A percentile compares a stretch with the other conserved stretches of the same genome.
Conservation (phyloP, 164 flowering plant species). For the Magnolia changhungtana region DNA sequence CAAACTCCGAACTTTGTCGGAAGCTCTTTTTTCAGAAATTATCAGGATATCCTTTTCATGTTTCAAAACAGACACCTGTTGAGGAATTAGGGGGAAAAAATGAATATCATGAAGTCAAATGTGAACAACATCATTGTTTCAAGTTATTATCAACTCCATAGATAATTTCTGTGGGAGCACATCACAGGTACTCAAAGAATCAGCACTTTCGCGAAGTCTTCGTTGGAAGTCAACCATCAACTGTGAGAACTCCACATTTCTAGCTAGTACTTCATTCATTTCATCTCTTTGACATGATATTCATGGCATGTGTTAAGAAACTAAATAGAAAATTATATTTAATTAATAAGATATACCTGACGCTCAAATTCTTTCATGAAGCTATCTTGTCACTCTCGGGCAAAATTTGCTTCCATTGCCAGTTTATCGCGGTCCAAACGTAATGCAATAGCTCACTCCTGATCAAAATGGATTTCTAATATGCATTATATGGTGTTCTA, state of each 20-base stretch:
- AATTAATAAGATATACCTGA: constrained; percentile 36
- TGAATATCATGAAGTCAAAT: not conserved
- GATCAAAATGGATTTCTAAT: constrained; percentile 3
- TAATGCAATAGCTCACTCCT: constrained; percentile 47
- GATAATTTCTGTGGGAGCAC: constrained; percentile 68
- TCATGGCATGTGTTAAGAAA: not conserved
- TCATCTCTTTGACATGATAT: constrained; percentile 52
- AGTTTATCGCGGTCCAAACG: constrained; percentile 65
- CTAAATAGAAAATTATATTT: not conserved
- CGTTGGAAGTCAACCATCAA: constrained; percentile 76
- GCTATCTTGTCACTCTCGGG: constrained; percentile 52
- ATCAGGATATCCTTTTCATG: constrained; percentile 69
- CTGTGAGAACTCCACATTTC: constrained; percentile 89
- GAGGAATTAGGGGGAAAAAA: not conserved
- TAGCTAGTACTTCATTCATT: constrained; percentile 46
- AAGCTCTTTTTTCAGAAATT: constrained; percentile 83
- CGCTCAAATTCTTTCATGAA: constrained; percentile 60
- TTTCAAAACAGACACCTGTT: constrained; percentile 66
- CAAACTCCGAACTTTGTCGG: constrained; percentile 71
- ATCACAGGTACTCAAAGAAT: constrained; percentile 55
- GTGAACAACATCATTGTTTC: not conserved
- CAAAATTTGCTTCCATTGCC: constrained; percentile 59
- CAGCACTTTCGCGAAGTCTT: constrained; percentile 71
- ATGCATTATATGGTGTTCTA: not conserved
- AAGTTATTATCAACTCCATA: constrained; percentile 58